Conservation (phyloP, 148 eudicot genomes). For the Gaultheria prostrata region DNA sequence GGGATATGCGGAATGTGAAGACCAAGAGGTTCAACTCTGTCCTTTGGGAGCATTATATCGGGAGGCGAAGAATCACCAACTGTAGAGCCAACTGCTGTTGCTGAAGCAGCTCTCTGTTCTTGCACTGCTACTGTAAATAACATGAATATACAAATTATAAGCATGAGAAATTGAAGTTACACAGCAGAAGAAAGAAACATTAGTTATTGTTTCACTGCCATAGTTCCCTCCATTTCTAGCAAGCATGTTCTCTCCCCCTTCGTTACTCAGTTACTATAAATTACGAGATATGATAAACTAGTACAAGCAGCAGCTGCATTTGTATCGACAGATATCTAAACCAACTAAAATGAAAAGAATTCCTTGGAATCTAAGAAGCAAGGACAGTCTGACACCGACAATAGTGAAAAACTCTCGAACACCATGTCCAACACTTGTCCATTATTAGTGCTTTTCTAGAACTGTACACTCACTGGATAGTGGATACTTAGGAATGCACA, state of each 20-base stretch:
- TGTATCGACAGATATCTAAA: neutral
- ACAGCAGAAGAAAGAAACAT: neutral
- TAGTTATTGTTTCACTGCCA: neutral
- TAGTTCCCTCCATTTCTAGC: neutral
- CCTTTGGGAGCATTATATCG: slow-evolving; percentile 55
- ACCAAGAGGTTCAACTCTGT: slow-evolving; percentile 71
- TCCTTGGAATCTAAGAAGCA: neutral
- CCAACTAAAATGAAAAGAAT: neutral
- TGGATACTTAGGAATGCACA: neutral
- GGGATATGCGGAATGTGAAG: slow-evolving; percentile 77
- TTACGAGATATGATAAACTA: neutral
- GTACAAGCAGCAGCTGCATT: neutral
- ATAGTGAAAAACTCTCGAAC: neutral
- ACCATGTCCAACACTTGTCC: neutral
- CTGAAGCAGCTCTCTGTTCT: slow-evolving; percentile 67
- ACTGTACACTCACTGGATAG: neutral
- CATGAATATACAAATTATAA: neutral
- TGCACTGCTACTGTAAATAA: slow-evolving; percentile 65
- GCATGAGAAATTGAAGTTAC: neutral
- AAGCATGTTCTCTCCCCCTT: neutral
- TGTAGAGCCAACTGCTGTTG: slow-evolving; percentile 59
- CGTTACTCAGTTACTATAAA: neutral
- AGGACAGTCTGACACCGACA: neutral
- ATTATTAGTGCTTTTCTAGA: neutral
- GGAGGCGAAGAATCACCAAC: slow-evolving; percentile 90